Conservation (phyloP, 2,329 filamentous ascomycete genomes). For the Tolypocladium sp. region DNA sequence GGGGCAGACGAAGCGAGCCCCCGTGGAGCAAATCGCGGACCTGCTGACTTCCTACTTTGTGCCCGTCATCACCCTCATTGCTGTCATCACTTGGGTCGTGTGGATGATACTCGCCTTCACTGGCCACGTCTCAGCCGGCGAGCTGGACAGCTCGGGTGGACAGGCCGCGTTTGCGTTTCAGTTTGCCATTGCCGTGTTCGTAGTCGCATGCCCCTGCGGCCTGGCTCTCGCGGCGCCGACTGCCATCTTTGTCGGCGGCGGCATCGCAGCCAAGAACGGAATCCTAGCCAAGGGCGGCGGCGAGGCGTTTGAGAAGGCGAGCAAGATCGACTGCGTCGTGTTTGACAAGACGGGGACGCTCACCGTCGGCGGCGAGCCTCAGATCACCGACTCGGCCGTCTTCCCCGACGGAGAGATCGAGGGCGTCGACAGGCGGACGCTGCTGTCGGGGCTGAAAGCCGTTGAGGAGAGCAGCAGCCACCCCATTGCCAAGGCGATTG, state of each 20-base stretch:
- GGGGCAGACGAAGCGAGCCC: constrained; percentile 66
- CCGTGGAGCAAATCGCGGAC: constrained; percentile 68
- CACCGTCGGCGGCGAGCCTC: constrained; percentile 63
- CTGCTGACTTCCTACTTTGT: constrained; percentile 69
- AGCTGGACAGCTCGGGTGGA: constrained; percentile 48
- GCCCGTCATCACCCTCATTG: constrained; percentile 59
- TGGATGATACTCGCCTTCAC: constrained; percentile 60
- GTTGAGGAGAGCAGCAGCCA: constrained; percentile 67
- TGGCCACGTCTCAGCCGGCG: constrained; percentile 46
- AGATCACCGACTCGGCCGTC: constrained; percentile 47
- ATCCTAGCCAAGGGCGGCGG: constrained; percentile 79
- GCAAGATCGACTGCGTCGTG: constrained; percentile 66
- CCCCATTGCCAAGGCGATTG: constrained; percentile 63
- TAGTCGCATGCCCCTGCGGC: constrained; percentile 79
- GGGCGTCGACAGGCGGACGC: constrained; percentile 13
- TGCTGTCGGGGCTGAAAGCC: constrained; percentile 47
- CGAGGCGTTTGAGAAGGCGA: constrained; percentile 79
- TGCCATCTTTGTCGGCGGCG: constrained; percentile 74
- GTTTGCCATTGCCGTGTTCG: constrained; percentile 80
- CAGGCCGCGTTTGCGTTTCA: constrained; percentile 68
- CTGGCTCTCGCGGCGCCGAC: constrained; percentile 79
- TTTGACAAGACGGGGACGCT: constrained; percentile 88
- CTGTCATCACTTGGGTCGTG: constrained; percentile 60
- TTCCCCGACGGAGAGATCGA: constrained; percentile 20
- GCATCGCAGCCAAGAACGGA: constrained; percentile 68